A percentile compares a stretch with the other conserved stretches of the same genome.
Evolutionary conservation across 345 rosid species (phyloP).

Genomic region (Camelina laxa): DNA sequence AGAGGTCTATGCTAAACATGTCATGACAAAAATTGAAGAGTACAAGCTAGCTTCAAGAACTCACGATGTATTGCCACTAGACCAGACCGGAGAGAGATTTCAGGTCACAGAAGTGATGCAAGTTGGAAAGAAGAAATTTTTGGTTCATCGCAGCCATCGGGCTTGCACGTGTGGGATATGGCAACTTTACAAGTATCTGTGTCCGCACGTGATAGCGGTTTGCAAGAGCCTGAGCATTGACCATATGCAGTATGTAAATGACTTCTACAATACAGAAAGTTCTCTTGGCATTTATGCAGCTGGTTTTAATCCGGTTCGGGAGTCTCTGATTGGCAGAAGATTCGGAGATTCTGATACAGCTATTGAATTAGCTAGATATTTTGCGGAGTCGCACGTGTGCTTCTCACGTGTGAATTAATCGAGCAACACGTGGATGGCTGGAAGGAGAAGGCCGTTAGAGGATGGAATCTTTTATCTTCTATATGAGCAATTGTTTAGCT

Average conservation of each 20-base stretch:
- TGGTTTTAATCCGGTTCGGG: no score
- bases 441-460: no score
- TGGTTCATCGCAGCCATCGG: neutral
- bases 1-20: neutral
- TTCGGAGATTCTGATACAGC: no score
- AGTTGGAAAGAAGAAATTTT: neutral
- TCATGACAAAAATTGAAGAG: constrained; percentile 22
- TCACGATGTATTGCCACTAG: neutral
- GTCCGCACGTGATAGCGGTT: constrained; percentile 10
- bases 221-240: constrained; percentile 12
- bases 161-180: constrained; percentile 4
- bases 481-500: no score
- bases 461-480: no score
- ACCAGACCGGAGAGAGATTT: neutral
- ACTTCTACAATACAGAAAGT: neutral
- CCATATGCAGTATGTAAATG: constrained; percentile 18
- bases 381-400: no score
- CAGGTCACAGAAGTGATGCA: constrained; percentile 15
- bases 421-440: no score
- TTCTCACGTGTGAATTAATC: no score
- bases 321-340: no score
- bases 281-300: no score
- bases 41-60: neutral
- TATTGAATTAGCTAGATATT: no score
- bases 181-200: constrained; percentile 2